Evolutionary conservation across 1,139 yeast genomes (phyloP).

Genomic region (Geotrichum macrosporum): DNA sequence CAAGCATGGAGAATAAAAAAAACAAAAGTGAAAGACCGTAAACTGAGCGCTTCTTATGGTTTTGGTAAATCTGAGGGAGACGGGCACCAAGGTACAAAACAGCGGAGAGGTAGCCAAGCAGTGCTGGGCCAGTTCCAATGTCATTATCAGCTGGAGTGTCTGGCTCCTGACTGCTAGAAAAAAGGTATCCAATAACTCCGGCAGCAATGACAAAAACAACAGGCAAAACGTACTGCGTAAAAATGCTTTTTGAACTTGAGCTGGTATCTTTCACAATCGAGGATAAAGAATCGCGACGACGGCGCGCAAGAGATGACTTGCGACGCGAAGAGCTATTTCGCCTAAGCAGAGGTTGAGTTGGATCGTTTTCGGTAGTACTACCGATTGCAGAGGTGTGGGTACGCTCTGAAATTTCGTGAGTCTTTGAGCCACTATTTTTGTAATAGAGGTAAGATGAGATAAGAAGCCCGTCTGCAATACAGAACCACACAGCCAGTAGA

Average conservation of each 20-base stretch:
- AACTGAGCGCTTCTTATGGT: constrained; percentile 63
- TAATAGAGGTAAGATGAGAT: constrained; percentile 57
- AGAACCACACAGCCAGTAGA: constrained; percentile 68
- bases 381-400: constrained; percentile 16
- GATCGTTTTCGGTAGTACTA: constrained; percentile 23
- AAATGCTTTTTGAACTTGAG: constrained; percentile 20
- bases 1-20: constrained; percentile 69
- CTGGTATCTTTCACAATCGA: constrained; percentile 25
- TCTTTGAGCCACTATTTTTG: constrained; percentile 21
- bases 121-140: constrained; percentile 56
- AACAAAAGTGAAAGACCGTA: constrained; percentile 71
- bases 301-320: constrained; percentile 4
- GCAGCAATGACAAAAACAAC: constrained; percentile 60
- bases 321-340: constrained; percentile 16
- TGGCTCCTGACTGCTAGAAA: constrained; percentile 38
- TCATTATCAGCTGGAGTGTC: constrained; percentile 26
- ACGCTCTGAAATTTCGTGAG: constrained; percentile 10
- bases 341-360: constrained; percentile 28
- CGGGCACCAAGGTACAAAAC: constrained; percentile 68
- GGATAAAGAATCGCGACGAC: constrained; percentile 31
- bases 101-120: constrained; percentile 71
- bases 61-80: constrained; percentile 73
- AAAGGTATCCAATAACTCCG: constrained; percentile 59
- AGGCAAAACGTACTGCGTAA: constrained; percentile 55
- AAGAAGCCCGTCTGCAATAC: constrained; percentile 63